Evolutionary conservation across 805 yeast species (phyloP).

Genomic region (Cyberlindnera suaveolens): DNA sequence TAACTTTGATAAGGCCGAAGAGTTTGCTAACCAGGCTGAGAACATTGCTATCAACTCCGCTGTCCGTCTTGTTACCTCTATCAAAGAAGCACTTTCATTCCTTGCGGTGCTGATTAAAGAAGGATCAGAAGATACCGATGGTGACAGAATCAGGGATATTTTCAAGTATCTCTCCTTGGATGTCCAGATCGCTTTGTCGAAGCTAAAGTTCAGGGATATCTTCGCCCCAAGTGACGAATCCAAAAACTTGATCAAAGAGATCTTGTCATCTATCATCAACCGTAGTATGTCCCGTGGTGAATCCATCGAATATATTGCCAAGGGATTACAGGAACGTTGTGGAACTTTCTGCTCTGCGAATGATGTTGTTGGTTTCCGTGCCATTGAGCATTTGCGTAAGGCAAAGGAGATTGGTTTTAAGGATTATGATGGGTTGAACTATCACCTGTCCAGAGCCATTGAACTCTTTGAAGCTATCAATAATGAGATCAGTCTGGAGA

Average conservation of each 20-base stretch:
- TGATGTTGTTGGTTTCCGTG: slow-evolving; percentile 90
- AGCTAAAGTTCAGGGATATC: slow-evolving; percentile 65
- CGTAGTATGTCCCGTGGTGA: slow-evolving; percentile 88
- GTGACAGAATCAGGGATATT: slow-evolving; percentile 44
- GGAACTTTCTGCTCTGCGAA: slow-evolving; percentile 91
- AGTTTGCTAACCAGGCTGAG: slow-evolving; percentile 81
- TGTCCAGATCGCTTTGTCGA: slow-evolving; percentile 62
- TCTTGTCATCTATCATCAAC: slow-evolving; percentile 83
- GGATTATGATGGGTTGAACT: slow-evolving; percentile 65
- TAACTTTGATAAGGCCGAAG: slow-evolving; percentile 37
- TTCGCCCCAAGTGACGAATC: slow-evolving; percentile 60
- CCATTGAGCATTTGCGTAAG: slow-evolving; percentile 82
- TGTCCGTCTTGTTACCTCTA: slow-evolving; percentile 63
- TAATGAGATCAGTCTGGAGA: slow-evolving; percentile 70
- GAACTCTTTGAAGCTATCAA: slow-evolving; percentile 73
- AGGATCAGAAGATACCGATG: slow-evolving; percentile 28
- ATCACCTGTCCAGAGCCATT: slow-evolving; percentile 67
- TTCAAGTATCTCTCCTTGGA: slow-evolving; percentile 62
- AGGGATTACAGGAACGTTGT: slow-evolving; percentile 84
- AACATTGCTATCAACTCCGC: slow-evolving; percentile 81
- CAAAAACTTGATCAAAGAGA: slow-evolving; percentile 66
- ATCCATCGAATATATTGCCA: slow-evolving; percentile 84
- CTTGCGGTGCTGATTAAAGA: slow-evolving; percentile 78
- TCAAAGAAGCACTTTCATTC: slow-evolving; percentile 89
- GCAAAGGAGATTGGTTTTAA: slow-evolving; percentile 71